Evolutionary conservation across 495 filamentous ascomycete genomes (phyloP).

Genomic region (Bacidia gigantensis): DNA sequence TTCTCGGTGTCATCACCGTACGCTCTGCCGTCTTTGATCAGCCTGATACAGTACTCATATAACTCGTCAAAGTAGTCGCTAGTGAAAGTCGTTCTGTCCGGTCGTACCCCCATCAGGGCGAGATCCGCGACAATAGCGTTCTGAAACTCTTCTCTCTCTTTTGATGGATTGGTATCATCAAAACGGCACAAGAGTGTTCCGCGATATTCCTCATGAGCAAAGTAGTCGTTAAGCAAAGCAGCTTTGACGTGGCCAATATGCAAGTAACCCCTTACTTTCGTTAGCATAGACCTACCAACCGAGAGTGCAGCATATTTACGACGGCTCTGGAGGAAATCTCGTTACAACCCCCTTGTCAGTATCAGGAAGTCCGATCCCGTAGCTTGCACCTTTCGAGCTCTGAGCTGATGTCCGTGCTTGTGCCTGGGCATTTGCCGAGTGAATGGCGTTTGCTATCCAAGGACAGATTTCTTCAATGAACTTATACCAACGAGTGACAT

Average conservation of each 20-base stretch:
- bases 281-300: constrained; percentile 2
- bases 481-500: constrained; percentile 76
- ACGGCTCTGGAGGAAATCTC: constrained; percentile 91
- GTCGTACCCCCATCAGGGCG: constrained; percentile 70
- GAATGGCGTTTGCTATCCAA: constrained; percentile 30
- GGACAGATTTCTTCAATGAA: constrained; percentile 73
- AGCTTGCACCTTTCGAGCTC: constrained; percentile 74
- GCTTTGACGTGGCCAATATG: constrained; percentile 94
- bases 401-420: constrained; percentile 54
- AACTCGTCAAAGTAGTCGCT: constrained; percentile 86
- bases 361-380: constrained; percentile 78
- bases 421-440: constrained; percentile 22
- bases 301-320: constrained; percentile 35
- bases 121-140: constrained; percentile 81
- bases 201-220: constrained; percentile 77
- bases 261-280: constrained; percentile 52
- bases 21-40: constrained; percentile 74
- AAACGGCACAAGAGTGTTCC: constrained; percentile 74
- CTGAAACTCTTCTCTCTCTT: constrained; percentile 87
- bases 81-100: constrained; percentile 65
- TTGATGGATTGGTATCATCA: constrained; percentile 87
- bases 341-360: constrained; percentile 88
- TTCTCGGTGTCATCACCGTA: constrained; percentile 86
- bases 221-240: constrained; percentile 84
- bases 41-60: constrained; percentile 58